Evolutionary conservation across 371 early-diverging fungal genomes (phyloP).

Genomic region (Gilbertella persicaria): DNA sequence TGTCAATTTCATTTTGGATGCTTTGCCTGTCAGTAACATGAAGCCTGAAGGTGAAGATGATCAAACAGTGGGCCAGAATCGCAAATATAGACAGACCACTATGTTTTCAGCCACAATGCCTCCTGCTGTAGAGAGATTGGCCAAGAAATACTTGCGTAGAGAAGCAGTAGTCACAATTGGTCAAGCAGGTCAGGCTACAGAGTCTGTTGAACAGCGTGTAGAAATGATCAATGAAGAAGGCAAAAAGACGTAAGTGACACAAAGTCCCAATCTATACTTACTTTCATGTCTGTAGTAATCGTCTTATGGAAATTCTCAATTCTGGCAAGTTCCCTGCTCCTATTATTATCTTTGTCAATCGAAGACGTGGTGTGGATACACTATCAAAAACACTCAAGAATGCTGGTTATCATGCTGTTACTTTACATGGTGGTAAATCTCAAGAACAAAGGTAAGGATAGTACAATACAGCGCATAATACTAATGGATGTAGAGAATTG

Average conservation of each 20-base stretch:
- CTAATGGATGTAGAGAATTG: conserved; percentile 50
- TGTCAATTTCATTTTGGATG: conserved; percentile 92
- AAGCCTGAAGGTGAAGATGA: conserved; percentile 83
- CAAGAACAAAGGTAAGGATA: conserved; percentile 84
- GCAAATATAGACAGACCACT: conserved; percentile 92
- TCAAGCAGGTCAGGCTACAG: conserved; percentile 94
- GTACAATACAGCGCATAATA: neutral
- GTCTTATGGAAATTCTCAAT: conserved; percentile 76
- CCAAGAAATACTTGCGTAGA: conserved; percentile 87
- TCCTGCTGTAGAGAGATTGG: conserved; percentile 90
- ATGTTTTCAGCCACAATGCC: conserved; percentile 99
- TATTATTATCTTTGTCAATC: conserved; percentile 97
- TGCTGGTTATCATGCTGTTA: conserved; percentile 71
- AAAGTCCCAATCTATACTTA: neutral
- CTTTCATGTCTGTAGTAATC: conserved; percentile 46
- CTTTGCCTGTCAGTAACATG: conserved; percentile 86
- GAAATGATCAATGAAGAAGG: conserved; percentile 89
- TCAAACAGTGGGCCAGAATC: conserved; percentile 41
- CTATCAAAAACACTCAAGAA: conserved; percentile 73
- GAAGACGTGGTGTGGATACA: conserved; percentile 85
- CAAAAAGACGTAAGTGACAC: conserved; percentile 66
- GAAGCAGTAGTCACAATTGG: conserved; percentile 98
- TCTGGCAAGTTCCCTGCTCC: conserved; percentile 75
- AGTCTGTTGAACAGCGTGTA: conserved; percentile 93
- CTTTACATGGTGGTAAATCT: conserved; percentile 94